Evolutionary conservation across 345 rosid species (phyloP).

Genomic region (Camelina sativa): DNA sequence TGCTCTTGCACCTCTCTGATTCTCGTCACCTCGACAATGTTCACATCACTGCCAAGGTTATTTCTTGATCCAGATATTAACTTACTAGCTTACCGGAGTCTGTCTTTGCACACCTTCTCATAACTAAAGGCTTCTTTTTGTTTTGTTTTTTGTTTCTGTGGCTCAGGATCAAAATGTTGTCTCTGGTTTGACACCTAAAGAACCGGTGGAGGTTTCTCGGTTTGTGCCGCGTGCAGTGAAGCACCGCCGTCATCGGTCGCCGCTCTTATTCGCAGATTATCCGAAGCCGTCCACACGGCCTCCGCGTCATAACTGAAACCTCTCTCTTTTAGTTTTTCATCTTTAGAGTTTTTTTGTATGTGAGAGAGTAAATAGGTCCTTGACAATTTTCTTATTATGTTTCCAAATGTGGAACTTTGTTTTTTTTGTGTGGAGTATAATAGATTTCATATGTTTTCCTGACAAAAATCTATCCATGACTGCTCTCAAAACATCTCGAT

Average conservation of each 20-base stretch:
- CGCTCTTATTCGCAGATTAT: slow-evolving; percentile 40
- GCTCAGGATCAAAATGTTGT: slow-evolving; percentile 32
- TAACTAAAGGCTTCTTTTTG: slow-evolving; percentile 1
- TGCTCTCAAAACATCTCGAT: background rate
- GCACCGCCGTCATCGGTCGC: slow-evolving; percentile 24
- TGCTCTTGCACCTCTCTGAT: slow-evolving; percentile 34
- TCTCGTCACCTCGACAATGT: slow-evolving; percentile 41
- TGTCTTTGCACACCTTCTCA: slow-evolving; percentile 3
- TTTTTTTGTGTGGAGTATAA: slow-evolving; percentile 17
- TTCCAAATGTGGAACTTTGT: slow-evolving; percentile 13
- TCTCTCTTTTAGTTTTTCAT: slow-evolving; percentile 23
- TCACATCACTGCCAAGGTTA: slow-evolving; percentile 33
- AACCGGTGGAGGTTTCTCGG: slow-evolving; percentile 28
- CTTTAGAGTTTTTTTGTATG: slow-evolving; percentile 19
- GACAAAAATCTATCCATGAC: background rate
- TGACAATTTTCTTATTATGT: slow-evolving; percentile 29
- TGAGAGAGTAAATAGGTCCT: slow-evolving; percentile 30
- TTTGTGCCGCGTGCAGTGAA: slow-evolving; percentile 1
- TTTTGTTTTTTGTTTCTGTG: background rate
- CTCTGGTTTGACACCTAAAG: slow-evolving; percentile 25
- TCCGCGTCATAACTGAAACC: slow-evolving; percentile 45
- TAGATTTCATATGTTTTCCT: slow-evolving; percentile 26
- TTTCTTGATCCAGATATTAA: slow-evolving; percentile 12
- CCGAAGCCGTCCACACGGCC: slow-evolving; percentile 49
- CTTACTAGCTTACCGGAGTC: background rate